phyloP scores from a whole-genome alignment of 768 basidiomycete species.

The Galerina sulciceps region DNA sequence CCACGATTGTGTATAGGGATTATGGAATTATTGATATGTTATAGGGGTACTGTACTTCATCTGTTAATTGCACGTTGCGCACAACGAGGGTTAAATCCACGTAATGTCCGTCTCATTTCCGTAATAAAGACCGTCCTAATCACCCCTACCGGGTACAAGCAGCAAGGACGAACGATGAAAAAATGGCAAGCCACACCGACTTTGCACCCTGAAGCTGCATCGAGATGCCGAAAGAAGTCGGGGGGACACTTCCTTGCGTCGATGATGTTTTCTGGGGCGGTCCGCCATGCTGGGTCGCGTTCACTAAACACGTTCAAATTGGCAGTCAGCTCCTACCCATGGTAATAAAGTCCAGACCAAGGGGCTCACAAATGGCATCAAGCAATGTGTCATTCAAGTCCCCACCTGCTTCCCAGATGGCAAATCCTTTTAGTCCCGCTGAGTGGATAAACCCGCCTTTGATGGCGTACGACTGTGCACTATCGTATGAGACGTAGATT shows the following conservation, averaged over 20 bases:
- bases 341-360: constrained; percentile 3
- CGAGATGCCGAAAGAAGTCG: constrained; percentile 5
- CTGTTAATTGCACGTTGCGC: background rate
- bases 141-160: constrained; percentile 6
- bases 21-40: constrained; percentile 4
- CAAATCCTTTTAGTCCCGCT: constrained; percentile 63
- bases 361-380: constrained; percentile 54
- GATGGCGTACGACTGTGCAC: constrained; percentile 58
- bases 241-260: background rate
- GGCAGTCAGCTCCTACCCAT: background rate
- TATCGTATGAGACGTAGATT: constrained; percentile 70
- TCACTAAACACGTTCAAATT: constrained; percentile 18
- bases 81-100: constrained; percentile 13
- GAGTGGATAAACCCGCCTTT: constrained; percentile 66
- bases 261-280: constrained; percentile 9
- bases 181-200: constrained; percentile 11
- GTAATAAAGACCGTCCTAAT: background rate
- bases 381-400: constrained; percentile 66
- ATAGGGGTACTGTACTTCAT: background rate
- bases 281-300: constrained; percentile 25
- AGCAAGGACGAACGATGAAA: constrained; percentile 1
- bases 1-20: background rate
- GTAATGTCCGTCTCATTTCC: constrained; percentile 13
- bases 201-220: constrained; percentile 5
- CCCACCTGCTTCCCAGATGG: constrained; percentile 75